phyloP scores from a whole-genome alignment of 495 filamentous ascomycete genomes.

The Geopyxis carbonaria region DNA sequence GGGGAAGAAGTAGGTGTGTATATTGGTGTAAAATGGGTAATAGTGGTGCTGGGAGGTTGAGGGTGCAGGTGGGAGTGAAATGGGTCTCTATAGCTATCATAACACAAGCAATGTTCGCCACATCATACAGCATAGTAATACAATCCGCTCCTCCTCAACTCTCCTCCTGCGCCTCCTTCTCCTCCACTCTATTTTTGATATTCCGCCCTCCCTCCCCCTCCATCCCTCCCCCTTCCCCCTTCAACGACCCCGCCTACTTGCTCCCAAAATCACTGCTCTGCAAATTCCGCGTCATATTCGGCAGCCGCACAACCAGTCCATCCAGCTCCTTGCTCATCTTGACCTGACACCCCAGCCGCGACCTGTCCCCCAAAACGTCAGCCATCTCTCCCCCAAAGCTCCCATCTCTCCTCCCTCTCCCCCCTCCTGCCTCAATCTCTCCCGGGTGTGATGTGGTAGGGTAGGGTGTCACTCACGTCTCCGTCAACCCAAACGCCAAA shows the following conservation, averaged over 20 bases:
- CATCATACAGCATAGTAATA: no score
- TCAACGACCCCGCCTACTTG: conserved; percentile 7
- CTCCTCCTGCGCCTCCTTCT: no score
- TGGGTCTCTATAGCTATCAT: no score
- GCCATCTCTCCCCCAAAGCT: background rate
- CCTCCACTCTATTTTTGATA: no score
- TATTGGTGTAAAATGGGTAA: no score
- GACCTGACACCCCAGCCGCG: conserved; percentile 87
- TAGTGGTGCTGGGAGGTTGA: no score
- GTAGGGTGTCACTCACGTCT: conserved; percentile 38
- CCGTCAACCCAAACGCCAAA: conserved; percentile 83
- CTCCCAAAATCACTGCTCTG: conserved; percentile 76
- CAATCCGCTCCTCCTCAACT: no score
- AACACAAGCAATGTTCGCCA: no score
- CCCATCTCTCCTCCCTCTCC: background rate
- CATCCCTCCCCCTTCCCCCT: background rate
- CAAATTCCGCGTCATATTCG: conserved; percentile 86
- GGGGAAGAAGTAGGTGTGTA: no score
- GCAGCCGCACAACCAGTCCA: conserved; percentile 66
- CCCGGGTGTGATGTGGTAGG: background rate
- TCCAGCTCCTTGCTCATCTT: conserved; percentile 78
- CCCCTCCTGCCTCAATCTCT: background rate
- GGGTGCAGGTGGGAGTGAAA: no score
- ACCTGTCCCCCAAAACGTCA: conserved; percentile 27
- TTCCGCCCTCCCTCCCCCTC: no score